A percentile compares a stretch with the other conserved stretches of the same genome.
Conservation (phyloP, 2,329 filamentous ascomycete species). For the Clarireedia sp. region DNA sequence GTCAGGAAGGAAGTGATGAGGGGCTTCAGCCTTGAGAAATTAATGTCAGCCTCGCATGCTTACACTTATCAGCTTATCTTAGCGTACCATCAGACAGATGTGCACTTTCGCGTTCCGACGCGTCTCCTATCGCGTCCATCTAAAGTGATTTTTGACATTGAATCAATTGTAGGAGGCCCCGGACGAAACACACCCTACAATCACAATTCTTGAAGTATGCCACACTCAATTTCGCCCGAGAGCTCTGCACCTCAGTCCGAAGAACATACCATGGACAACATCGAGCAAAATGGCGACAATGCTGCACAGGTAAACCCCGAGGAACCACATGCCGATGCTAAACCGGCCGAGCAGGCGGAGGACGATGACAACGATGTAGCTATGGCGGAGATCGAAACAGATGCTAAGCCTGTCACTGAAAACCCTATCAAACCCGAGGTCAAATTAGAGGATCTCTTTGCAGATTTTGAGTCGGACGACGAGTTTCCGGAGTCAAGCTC, state of each 20-base stretch:
- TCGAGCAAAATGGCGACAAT: constrained; percentile 26
- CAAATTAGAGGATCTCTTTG: constrained; percentile 53
- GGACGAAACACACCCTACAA: not conserved
- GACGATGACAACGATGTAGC: constrained; percentile 21
- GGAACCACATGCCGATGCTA: constrained; percentile 1
- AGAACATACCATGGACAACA: constrained; percentile 28
- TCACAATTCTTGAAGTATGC: constrained; percentile 31
- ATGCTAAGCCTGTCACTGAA: constrained; percentile 8
- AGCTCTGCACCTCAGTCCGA: constrained; percentile 29
- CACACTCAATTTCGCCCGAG: constrained; percentile 36
- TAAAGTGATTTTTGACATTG: constrained; percentile 8
- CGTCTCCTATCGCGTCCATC: not conserved
- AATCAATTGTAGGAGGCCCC: not conserved
- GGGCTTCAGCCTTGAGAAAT: not conserved
- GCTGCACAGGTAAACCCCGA: constrained; percentile 7
- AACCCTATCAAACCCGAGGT: constrained; percentile 24
- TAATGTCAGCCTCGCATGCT: not conserved
- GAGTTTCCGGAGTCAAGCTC: constrained; percentile 46
- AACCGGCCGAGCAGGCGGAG: constrained; percentile 11
- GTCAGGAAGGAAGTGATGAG: no score
- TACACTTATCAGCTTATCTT: constrained; percentile 9
- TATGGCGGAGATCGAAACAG: constrained; percentile 19
- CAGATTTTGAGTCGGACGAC: constrained; percentile 50
- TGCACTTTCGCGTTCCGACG: constrained; percentile 1
- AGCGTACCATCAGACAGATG: not conserved